These are phyloP conservation scores for Domatiomyces globalis DNA, from an alignment of 2,329 filamentous ascomycete genomes.

Conservation along the genomic window DNA sequence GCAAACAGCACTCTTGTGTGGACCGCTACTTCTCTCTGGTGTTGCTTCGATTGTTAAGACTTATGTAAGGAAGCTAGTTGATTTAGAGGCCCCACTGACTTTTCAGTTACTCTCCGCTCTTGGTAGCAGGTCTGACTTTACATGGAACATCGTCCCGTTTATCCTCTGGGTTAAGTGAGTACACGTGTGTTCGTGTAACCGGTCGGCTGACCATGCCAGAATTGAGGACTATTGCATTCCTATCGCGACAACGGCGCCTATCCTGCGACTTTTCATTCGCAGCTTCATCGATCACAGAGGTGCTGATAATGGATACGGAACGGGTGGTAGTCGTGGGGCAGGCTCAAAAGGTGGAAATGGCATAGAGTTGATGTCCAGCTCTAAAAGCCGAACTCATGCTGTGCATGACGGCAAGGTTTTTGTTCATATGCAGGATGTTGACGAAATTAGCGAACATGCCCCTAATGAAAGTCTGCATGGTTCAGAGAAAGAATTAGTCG, in stretches of 20 bases:
- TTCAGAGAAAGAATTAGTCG: conserved; percentile 1
- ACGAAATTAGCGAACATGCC: conserved; percentile 1
- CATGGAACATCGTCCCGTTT: conserved; percentile 25
- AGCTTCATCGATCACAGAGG: conserved; percentile 17
- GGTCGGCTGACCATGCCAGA: conserved; percentile 10
- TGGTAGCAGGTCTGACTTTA: conserved; percentile 24
- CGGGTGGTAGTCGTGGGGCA: background rate
- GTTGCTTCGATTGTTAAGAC: conserved; percentile 26
- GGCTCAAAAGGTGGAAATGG: background rate
- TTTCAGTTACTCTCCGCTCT: conserved; percentile 23
- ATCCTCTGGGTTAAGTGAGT: conserved; percentile 27
- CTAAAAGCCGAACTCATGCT: background rate
- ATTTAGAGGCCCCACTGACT: background rate
- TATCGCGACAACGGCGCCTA: conserved; percentile 24
- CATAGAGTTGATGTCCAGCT: background rate
- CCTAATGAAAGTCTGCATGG: conserved; percentile 1
- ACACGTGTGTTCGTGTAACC: no score
- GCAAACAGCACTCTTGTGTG: conserved; percentile 24
- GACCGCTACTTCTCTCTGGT: conserved; percentile 24
- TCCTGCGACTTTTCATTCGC: conserved; percentile 24
- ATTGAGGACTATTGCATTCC: conserved; percentile 28
- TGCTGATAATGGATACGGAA: conserved; percentile 1
- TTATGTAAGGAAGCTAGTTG: conserved; percentile 16
- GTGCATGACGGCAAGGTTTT: background rate
- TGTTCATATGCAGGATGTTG: conserved; percentile 2